phyloP scores from a whole-genome alignment of 805 yeast species.

The Gaillardinia entomophila region DNA sequence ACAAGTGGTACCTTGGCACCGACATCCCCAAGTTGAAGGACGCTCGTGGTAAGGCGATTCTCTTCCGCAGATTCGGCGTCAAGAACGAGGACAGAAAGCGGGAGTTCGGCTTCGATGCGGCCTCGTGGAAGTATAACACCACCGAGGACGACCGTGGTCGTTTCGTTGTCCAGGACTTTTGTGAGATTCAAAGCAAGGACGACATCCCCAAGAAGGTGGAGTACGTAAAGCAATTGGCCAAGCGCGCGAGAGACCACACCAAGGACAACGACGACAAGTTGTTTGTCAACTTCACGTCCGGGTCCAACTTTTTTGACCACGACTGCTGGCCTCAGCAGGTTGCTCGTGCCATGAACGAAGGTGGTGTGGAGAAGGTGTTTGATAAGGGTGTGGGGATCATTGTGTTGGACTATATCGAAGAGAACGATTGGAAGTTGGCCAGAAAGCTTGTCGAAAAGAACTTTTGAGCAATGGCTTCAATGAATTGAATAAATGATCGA shows the following conservation, averaged over 20 bases:
- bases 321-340: conserved; percentile 72
- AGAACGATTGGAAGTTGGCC: conserved; percentile 53
- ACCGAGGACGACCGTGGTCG: conserved; percentile 58
- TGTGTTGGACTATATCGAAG: conserved; percentile 63
- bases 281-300: conserved; percentile 69
- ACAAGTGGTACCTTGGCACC: conserved; percentile 55
- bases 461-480: too few species aligned
- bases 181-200: conserved; percentile 49
- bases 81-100: conserved; percentile 34
- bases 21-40: conserved; percentile 56
- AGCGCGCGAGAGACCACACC: conserved; percentile 47
- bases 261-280: conserved; percentile 45
- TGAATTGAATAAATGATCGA: too few species aligned
- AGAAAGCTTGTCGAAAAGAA: conserved; percentile 48
- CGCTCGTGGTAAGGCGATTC: conserved; percentile 58
- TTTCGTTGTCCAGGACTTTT: conserved; percentile 67
- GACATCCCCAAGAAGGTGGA: conserved; percentile 54
- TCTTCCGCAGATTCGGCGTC: conserved; percentile 71
- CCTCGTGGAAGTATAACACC: conserved; percentile 62
- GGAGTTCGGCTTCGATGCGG: conserved; percentile 63
- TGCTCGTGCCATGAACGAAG: conserved; percentile 44
- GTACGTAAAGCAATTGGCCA: conserved; percentile 51
- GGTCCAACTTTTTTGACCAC: conserved; percentile 64
- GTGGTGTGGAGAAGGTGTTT: conserved; percentile 42
- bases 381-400: conserved; percentile 58